Base-by-base conservation (phyloP, 768 basidiomycete genomes). In the Kwoniella newhampshirensis region DNA sequence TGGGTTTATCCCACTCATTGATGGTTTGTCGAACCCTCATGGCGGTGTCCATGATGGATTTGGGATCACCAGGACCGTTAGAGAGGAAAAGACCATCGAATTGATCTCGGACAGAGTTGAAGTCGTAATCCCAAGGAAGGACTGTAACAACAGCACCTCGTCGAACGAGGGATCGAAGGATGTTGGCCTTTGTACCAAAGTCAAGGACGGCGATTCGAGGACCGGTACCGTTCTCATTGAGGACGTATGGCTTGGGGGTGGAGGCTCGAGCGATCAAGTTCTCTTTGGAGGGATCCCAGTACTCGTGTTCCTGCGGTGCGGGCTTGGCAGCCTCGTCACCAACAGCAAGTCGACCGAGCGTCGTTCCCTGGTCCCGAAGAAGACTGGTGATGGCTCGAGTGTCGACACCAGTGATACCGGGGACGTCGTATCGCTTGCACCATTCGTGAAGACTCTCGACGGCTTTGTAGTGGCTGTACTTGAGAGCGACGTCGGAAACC, bases 141-240 rank as follows among this genome's bases (percentile, higher is more conserved):
- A 99, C 93, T 7, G 94, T 97, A 40, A 98, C 89, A 18, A 88
- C 83, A 1, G 91, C 96, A 54, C 86, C 89, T 39, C 96, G 87
- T 64, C 88, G 86, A 63, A 96, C 86, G 62, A 99, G 86, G 1
- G 91, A 85, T 56, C 96, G 90, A 54, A 91, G 80, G 60, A 99
- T 99, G 79, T 99, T 99, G 47, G 96, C 93, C 78, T 99, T 99
- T 58, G 87, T 87, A 58, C 96, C 96, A 72, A 96, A 98, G 77
- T 98, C 96, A 58, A 98, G 85, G 15, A 99, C 88, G 13, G 92
- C 96, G 62, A 99, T 90, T 73, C 86, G 89, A 68, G 96, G 83
- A 62, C 89, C 86, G 28, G 47, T 51, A 23, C 94, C 94, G 4
- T 78, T 79, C 18, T 89, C 85, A 76, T 99, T 98, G 48, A 98